phyloP scores from a whole-genome alignment of 2,329 filamentous ascomycete species.

The Sporothrix globosa region DNA sequence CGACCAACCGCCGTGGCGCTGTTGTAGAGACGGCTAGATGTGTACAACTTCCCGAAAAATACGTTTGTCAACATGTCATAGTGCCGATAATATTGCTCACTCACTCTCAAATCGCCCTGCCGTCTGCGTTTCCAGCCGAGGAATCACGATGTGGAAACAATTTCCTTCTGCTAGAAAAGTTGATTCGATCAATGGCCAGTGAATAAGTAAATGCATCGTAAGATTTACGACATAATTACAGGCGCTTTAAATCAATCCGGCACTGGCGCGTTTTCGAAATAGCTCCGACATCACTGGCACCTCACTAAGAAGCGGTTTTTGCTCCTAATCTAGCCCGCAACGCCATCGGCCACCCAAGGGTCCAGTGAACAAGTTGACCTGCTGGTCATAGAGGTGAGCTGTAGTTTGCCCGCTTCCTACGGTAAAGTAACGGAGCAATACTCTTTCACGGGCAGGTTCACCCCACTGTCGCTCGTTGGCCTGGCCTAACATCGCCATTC shows the following conservation, averaged over 20 bases:
- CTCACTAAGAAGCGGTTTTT: background rate
- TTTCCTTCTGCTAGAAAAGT: too few species aligned
- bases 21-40: background rate
- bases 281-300: background rate
- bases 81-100: too few species aligned
- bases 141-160: too few species aligned
- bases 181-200: too few species aligned
- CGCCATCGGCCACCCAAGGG: background rate
- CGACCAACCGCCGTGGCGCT: background rate
- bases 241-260: too few species aligned
- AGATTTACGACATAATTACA: too few species aligned
- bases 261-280: background rate
- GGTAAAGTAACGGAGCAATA: background rate
- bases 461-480: too few species aligned
- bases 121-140: too few species aligned
- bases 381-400: background rate
- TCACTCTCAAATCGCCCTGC: too few species aligned
- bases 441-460: background rate
- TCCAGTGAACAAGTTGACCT: background rate
- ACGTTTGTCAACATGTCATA: too few species aligned
- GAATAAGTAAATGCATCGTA: too few species aligned
- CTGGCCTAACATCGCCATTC: background rate
- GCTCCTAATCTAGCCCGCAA: background rate
- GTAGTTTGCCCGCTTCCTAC: background rate
- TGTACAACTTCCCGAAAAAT: too few species aligned